These are phyloP conservation scores for Acidiella bohemica DNA, from an alignment of 495 filamentous ascomycete species.

Conservation along the genomic window DNA sequence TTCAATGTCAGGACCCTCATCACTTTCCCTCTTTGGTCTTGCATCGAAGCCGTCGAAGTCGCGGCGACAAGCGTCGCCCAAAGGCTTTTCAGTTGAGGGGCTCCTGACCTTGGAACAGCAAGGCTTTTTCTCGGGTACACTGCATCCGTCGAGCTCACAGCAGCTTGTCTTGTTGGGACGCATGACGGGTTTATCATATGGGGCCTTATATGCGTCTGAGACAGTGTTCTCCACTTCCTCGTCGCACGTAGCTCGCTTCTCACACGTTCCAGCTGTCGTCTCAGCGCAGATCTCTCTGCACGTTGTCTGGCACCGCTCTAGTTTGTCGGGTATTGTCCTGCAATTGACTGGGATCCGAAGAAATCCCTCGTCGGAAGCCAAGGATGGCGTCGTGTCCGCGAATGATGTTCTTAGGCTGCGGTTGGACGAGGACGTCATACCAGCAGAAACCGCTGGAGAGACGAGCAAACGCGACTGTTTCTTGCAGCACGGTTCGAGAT, in stretches of 20 bases:
- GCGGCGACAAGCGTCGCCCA: background rate
- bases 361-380: background rate
- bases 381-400: background rate
- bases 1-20: constrained; percentile 8
- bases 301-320: background rate
- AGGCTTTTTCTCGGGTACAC: background rate
- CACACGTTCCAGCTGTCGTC: background rate
- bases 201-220: background rate
- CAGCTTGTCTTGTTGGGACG: background rate
- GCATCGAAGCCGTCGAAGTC: background rate
- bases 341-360: background rate
- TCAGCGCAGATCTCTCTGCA: background rate
- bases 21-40: background rate
- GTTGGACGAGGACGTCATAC: background rate
- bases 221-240: background rate
- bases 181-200: background rate
- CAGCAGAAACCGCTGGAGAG: background rate
- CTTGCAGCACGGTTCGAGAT: constrained; percentile 9
- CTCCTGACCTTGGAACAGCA: background rate
- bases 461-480: background rate
- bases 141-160: background rate
- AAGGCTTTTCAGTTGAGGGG: background rate
- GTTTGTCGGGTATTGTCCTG: background rate
- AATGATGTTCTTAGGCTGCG: background rate
- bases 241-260: background rate